Conservation (phyloP, 805 yeast genomes). For the Lipomyces lipofer region DNA sequence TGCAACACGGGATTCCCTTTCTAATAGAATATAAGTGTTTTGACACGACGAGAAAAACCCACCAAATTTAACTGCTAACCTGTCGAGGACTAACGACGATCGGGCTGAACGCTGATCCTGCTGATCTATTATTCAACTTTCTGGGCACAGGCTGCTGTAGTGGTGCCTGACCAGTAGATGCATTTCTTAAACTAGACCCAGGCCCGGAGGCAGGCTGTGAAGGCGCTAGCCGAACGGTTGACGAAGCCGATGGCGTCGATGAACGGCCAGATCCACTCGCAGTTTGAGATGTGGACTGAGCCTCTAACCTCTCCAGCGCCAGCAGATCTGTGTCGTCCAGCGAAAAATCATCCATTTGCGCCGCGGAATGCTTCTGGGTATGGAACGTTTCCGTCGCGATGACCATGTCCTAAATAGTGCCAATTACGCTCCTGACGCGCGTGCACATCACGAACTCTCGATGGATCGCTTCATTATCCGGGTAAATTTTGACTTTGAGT, state of each 20-base stretch:
- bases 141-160: conserved; percentile 26
- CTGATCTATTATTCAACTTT: conserved; percentile 3
- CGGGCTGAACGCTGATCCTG: conserved; percentile 10
- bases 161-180: not conserved
- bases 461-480: too few relatives aligned
- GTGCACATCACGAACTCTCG: too few relatives aligned
- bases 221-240: not conserved
- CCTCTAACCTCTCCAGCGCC: conserved; percentile 1
- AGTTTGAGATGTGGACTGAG: not conserved
- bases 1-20: conserved; percentile 34
- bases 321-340: not conserved
- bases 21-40: not conserved
- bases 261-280: not conserved
- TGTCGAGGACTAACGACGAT: conserved; percentile 32
- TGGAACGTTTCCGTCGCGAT: too few relatives aligned
- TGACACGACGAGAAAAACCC: not conserved
- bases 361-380: too few relatives aligned
- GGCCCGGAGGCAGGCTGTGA: not conserved
- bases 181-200: not conserved
- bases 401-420: too few relatives aligned
- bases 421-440: too few relatives aligned
- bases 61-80: conserved; percentile 7
- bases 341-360: conserved; percentile 1
- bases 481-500: too few relatives aligned
- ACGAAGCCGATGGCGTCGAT: not conserved